Conservation (phyloP, 1,139 yeast genomes). For the Candida mesenterica region DNA sequence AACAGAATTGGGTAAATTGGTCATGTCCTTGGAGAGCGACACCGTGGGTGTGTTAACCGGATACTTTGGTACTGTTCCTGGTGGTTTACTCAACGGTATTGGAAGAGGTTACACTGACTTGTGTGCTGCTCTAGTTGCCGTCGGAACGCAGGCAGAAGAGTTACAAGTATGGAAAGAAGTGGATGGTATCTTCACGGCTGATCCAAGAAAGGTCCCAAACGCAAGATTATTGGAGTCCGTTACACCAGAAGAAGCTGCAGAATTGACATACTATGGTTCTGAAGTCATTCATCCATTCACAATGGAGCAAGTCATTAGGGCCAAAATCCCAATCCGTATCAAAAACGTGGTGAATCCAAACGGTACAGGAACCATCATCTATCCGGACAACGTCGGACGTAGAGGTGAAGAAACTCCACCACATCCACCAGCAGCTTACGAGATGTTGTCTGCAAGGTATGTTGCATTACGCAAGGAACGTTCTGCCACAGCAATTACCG, state of each 20-base stretch:
- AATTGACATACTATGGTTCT: conserved; percentile 93
- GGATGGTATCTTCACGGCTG: conserved; percentile 98
- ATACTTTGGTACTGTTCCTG: conserved; percentile 91
- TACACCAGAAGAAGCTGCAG: conserved; percentile 98
- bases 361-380: conserved; percentile 89
- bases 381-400: conserved; percentile 83
- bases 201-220: conserved; percentile 89
- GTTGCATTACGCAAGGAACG: conserved; percentile 55
- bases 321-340: conserved; percentile 93
- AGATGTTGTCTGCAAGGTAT: conserved; percentile 45
- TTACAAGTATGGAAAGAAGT: conserved; percentile 98
- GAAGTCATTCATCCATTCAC: conserved; percentile 99
- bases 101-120: conserved; percentile 97
- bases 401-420: conserved; percentile 91
- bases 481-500: conserved; percentile 96
- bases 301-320: conserved; percentile 97
- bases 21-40: conserved; percentile 44
- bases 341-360: conserved; percentile 91
- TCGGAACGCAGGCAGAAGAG: conserved; percentile 88
- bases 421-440: conserved; percentile 84
- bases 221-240: conserved; percentile 85
- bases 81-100: conserved; percentile 86
- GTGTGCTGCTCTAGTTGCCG: conserved; percentile 96
- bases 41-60: conserved; percentile 93
- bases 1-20: conserved; percentile 54